Evolutionary conservation across 345 rosid genomes (phyloP), one percentile per base, ranked within the genome.

Genomic region (Linum trigynum): DNA sequence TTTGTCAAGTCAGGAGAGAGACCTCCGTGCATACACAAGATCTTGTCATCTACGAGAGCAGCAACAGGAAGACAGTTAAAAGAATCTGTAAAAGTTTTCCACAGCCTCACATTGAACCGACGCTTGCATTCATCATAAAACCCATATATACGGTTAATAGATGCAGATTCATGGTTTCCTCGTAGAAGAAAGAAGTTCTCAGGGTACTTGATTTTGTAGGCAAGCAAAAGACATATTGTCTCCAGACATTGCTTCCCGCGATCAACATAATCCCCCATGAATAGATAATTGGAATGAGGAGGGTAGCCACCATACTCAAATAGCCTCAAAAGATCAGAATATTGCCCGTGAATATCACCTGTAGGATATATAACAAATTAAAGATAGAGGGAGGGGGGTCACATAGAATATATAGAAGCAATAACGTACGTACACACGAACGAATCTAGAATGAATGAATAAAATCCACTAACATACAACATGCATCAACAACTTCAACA

Each of bases 171-270:
- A 64, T 90, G 97, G 65, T 90, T 90, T 69, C 97, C 97, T 70
- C 97, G 75, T 63, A 90, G 36, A 71, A 88, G 79, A 81, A 90
- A 88, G 78, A 90, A 86, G 69, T 90, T 86, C 84, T 88, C 95
- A 7, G 97, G 92, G 74, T 84, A 87, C 72, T 90, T 90, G 67
- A 88, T 86, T 69, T 90, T 87, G 78, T 90, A 90, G 58, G 97
- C 92, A 76, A 90, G 83, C 75, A 90, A 76, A 74, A 91, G 88
- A 77, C 97, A 91, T 71, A 91, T 88, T 57, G 97, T 88, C 77
- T 91, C 97, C 78, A 91, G 76, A 82, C 97, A 88, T 72, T 88
- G 97, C 83, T 91, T 91, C 72, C 97, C 97, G 65, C 96, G 96
- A 71, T 91, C 97, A n/a, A 91, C 96, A 69, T 91, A 91, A 70